A percentile compares a stretch with the other conserved stretches of the same genome.
phyloP scores from a whole-genome alignment of 768 basidiomycete genomes.

The Plicaturopsis crispa region DNA sequence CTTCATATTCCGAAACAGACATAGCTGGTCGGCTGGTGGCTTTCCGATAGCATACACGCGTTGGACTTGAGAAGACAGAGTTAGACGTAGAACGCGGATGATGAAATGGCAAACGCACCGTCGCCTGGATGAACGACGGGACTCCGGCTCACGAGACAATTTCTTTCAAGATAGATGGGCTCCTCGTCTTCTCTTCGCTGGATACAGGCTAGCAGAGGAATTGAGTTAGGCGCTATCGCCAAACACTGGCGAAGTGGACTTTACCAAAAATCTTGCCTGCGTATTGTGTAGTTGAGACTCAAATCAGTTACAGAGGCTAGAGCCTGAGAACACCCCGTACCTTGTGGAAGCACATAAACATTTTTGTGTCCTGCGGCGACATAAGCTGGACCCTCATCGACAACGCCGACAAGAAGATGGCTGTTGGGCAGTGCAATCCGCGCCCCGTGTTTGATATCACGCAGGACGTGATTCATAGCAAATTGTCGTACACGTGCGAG shows the following conservation, averaged over 20 bases:
- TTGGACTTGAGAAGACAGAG: slow-evolving; percentile 38
- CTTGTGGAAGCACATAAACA: slow-evolving; percentile 45
- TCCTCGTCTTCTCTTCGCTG: slow-evolving; percentile 41
- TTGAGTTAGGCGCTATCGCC: neutral
- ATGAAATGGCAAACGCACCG: slow-evolving; percentile 27
- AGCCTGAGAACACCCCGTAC: slow-evolving; percentile 64
- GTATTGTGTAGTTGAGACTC: too few species aligned
- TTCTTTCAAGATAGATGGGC: slow-evolving; percentile 52
- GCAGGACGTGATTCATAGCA: slow-evolving; percentile 55
- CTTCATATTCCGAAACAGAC: slow-evolving; percentile 51
- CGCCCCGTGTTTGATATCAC: slow-evolving; percentile 70
- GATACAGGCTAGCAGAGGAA: slow-evolving; percentile 40
- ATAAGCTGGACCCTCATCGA: slow-evolving; percentile 76
- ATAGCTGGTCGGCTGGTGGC: slow-evolving; percentile 48
- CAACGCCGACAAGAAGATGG: slow-evolving; percentile 69
- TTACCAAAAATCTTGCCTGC: too few species aligned
- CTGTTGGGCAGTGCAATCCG: slow-evolving; percentile 65
- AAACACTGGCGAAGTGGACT: too few species aligned
- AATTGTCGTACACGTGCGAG: slow-evolving; percentile 49
- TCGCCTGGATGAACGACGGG: slow-evolving; percentile 76
- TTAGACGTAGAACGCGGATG: slow-evolving; percentile 4
- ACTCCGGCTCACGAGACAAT: slow-evolving; percentile 58
- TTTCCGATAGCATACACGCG: slow-evolving; percentile 64
- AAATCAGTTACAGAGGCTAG: too few species aligned
- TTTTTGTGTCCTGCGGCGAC: slow-evolving; percentile 37